phyloP scores from a whole-genome alignment of 2,329 filamentous ascomycete genomes.

The Beauveria sp. region DNA sequence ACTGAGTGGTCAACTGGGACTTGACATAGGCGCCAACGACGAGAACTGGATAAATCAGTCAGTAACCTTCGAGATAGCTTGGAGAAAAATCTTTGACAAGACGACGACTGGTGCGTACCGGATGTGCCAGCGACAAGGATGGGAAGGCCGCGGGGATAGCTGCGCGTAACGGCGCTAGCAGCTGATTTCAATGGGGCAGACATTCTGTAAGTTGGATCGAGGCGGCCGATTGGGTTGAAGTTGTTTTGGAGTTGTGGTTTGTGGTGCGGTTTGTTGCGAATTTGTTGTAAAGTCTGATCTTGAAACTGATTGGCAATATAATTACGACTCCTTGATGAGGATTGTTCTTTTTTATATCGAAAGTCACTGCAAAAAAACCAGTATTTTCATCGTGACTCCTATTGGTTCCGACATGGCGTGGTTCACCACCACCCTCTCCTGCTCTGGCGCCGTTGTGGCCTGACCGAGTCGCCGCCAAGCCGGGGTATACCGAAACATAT shows the following conservation, averaged over 20 bases:
- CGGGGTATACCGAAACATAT: neutral
- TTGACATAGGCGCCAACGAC: constrained; percentile 26
- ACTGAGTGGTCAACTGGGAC: constrained; percentile 25
- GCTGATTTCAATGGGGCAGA: constrained; percentile 1
- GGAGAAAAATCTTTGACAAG: neutral
- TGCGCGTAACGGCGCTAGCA: constrained; percentile 7
- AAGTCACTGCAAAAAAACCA: neutral
- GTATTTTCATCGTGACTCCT: neutral
- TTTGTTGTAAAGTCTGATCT: neutral
- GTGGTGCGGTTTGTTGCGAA: neutral
- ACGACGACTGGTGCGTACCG: neutral
- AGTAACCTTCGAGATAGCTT: neutral
- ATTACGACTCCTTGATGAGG: neutral
- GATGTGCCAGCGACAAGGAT: constrained; percentile 6
- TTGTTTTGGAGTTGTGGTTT: neutral
- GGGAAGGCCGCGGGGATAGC: neutral
- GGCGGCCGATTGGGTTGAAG: neutral
- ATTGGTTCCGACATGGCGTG: constrained; percentile 9
- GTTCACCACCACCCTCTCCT: neutral
- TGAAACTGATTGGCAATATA: neutral
- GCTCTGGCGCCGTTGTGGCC: constrained; percentile 7
- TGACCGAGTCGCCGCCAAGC: constrained; percentile 2
- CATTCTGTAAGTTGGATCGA: neutral
- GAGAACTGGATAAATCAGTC: neutral
- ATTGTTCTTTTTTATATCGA: neutral